These are phyloP conservation scores for Beta macrorhiza DNA, from an alignment of 179 eudicot genomes.

Conservation along the genomic window DNA sequence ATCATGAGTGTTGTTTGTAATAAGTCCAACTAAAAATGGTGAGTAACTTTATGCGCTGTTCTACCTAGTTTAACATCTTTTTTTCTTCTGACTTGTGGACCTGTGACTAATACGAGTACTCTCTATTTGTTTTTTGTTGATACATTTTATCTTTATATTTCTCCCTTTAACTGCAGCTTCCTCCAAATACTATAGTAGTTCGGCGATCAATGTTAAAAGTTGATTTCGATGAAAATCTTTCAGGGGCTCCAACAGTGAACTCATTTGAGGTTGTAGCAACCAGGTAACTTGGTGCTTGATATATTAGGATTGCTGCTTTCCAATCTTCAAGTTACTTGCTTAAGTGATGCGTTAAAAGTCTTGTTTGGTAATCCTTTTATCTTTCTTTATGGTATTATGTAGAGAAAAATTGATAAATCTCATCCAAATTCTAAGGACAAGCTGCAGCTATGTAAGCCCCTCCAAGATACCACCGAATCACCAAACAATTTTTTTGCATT, in stretches of 20 bases:
- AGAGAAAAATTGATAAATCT: neutral
- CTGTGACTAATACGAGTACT: no score
- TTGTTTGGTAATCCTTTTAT: neutral
- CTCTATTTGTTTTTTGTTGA: neutral
- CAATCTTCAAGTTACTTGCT: neutral
- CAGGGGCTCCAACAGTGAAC: slow-evolving; percentile 36
- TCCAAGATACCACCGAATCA: no score
- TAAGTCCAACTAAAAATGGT: neutral
- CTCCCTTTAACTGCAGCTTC: slow-evolving; percentile 29
- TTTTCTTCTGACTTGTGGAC: neutral
- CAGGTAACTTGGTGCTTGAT: slow-evolving; percentile 42
- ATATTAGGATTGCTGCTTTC: neutral
- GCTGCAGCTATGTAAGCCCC: neutral
- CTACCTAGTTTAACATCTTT: neutral
- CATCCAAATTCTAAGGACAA: neutral
- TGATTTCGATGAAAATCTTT: slow-evolving; percentile 36
- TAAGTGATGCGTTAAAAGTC: neutral
- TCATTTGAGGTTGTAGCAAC: slow-evolving; percentile 67
- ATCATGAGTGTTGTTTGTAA: neutral
- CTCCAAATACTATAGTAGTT: slow-evolving; percentile 52
- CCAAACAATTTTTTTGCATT: neutral
- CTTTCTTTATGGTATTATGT: neutral
- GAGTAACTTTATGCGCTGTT: neutral
- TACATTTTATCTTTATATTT: neutral
- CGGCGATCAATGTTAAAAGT: slow-evolving; percentile 87